Evolutionary conservation across 495 filamentous ascomycete genomes (phyloP), one percentile per base, ranked within the genome.

Genomic region (Amorphotheca resinae): DNA sequence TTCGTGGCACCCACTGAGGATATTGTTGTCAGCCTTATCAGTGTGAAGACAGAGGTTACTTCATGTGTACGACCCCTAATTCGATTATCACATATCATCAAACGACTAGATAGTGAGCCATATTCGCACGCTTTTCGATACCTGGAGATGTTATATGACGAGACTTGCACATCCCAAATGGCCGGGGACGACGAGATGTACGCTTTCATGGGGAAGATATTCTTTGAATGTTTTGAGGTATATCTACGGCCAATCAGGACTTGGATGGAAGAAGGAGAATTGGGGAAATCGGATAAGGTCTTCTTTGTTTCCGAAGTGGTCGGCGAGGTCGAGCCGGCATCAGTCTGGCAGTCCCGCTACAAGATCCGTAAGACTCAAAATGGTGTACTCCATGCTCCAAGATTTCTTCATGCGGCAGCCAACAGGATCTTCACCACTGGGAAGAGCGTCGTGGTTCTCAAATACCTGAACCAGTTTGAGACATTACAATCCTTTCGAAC

Each of bases 201-300:
- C 51, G 54, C 59, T 21, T 72, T 68, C 33, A 67, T 87, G 12
- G 73, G 73, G 8, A 61, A 61, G 3, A 62, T 94, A 9, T 93
- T 95, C 60, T 81, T 91, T 37, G 68, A 78, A 20, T 93, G 86
- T 55, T 84, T 95, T 26, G 74, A 80, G 45, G 77, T 83, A 2
- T 95, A 95, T 56, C 68, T 89, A 21, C 76, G 73, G 9, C 84
- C 87, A 0, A 76, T 95, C 21, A 70, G 77, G 21, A 59, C 65
- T 2, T 98, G 91, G 91, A 91, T 93, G 80, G 79, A 87, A 51
- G 70, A 70, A 31, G 89, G 89, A 1, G 72, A 77, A 41, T 60
- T 93, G 9, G 64, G 69, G n/a, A 50, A 67, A 2, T 63, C 64
- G 1, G 76, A 87, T 48, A 65, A 70, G 22, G 67, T 71, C 0